These are phyloP conservation scores for Colletotrichum lentis DNA, from an alignment of 2,329 filamentous ascomycete species.

Conservation along the genomic window DNA sequence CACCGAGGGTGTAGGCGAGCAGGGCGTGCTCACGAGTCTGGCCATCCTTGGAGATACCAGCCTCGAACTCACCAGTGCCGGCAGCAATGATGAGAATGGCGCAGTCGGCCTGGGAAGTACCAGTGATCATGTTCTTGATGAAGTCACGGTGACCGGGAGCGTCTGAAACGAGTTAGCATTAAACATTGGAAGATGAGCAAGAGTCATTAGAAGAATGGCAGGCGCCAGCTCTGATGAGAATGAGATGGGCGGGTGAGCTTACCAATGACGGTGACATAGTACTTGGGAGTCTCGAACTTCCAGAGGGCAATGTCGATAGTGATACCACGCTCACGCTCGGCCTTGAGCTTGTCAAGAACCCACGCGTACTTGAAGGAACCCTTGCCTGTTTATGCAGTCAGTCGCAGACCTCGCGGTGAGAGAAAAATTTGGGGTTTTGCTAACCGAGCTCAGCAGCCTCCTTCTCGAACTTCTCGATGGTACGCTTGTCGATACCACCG, in stretches of 20 bases:
- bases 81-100: conserved; percentile 99
- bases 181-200: not conserved
- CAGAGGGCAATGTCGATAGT: conserved; percentile 99
- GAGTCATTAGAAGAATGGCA: not conserved
- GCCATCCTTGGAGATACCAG: conserved; percentile 99
- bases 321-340: conserved; percentile 99
- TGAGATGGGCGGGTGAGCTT: conserved; percentile 50
- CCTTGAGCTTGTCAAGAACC: conserved; percentile 99
- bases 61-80: conserved; percentile 99
- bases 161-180: conserved; percentile 59
- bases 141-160: conserved; percentile 99
- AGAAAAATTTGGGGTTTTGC: conserved; percentile 4
- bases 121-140: conserved; percentile 99
- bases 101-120: conserved; percentile 99
- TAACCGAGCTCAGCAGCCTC: conserved; percentile 68
- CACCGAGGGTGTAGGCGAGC: conserved; percentile 99
- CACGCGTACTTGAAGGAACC: conserved; percentile 98
- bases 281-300: conserved; percentile 99
- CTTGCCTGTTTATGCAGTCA: conserved; percentile 83
- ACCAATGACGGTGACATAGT: conserved; percentile 98
- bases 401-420: conserved; percentile 38
- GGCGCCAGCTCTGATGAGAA: not conserved
- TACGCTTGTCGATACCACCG: conserved; percentile 99
- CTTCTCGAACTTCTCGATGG: conserved; percentile 99
- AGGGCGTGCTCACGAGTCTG: conserved; percentile 99